phyloP scores from a whole-genome alignment of 2,329 filamentous ascomycete species.

The Rutstroemia sydowiana region DNA sequence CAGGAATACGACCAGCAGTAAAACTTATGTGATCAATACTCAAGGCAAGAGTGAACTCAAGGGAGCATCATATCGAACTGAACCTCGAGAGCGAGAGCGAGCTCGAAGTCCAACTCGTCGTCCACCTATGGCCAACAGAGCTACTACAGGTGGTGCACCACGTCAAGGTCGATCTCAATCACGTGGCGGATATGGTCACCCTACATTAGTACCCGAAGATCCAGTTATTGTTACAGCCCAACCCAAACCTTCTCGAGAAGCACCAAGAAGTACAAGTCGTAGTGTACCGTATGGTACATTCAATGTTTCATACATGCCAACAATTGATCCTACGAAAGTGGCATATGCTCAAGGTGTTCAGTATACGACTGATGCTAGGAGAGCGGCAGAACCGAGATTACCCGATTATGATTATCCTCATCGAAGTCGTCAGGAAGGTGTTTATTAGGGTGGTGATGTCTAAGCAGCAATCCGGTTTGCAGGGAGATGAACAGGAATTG shows the following conservation, averaged over 20 bases:
- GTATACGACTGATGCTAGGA: background rate
- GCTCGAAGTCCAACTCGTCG: constrained; percentile 23
- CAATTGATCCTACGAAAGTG: background rate
- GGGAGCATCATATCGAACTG: constrained; percentile 12
- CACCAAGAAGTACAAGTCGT: constrained; percentile 10
- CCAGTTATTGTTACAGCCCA: constrained; percentile 14
- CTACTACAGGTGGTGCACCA: constrained; percentile 2
- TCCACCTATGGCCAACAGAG: constrained; percentile 12
- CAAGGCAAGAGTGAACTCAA: constrained; percentile 16
- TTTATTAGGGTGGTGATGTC: background rate
- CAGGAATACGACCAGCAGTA: no score
- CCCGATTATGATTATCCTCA: constrained; percentile 3
- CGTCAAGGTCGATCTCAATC: constrained; percentile 14
- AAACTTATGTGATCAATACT: constrained; percentile 14
- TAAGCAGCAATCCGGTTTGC: background rate
- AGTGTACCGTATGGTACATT: background rate
- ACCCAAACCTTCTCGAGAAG: constrained; percentile 15
- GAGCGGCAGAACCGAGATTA: background rate
- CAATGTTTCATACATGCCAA: background rate
- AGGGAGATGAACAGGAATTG: background rate
- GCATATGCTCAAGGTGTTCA: background rate
- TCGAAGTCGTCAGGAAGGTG: background rate
- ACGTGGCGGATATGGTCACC: constrained; percentile 15
- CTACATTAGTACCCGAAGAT: constrained; percentile 12
- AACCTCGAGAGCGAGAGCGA: constrained; percentile 10